Conservation (phyloP, 768 basidiomycete genomes). For the Tulasnella sp. region DNA sequence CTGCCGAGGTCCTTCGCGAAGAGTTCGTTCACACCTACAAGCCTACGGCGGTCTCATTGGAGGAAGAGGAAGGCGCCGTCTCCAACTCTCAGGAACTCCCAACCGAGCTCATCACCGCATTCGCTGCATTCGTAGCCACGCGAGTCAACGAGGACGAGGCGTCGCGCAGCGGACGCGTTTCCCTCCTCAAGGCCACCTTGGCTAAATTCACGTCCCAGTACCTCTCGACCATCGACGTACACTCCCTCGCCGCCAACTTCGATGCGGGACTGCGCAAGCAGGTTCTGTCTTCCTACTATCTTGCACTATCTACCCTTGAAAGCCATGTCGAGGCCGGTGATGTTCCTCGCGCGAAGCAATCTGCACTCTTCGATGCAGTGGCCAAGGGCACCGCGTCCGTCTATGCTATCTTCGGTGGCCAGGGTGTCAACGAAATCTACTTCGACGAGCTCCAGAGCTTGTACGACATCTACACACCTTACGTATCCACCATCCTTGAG, state of each 20-base stretch:
- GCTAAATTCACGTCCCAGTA: slow-evolving; percentile 67
- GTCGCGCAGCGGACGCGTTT: slow-evolving; percentile 29
- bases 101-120: slow-evolving; percentile 70
- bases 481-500: slow-evolving; percentile 60
- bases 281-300: slow-evolving; percentile 70
- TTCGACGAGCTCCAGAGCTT: slow-evolving; percentile 90
- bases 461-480: slow-evolving; percentile 84
- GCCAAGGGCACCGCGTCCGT: slow-evolving; percentile 54
- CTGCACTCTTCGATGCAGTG: slow-evolving; percentile 59
- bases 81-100: slow-evolving; percentile 24
- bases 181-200: slow-evolving; percentile 63
- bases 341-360: slow-evolving; percentile 49
- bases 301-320: slow-evolving; percentile 60
- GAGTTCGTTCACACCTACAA: slow-evolving; percentile 56
- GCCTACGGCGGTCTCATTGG: slow-evolving; percentile 29
- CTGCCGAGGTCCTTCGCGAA: slow-evolving; percentile 82
- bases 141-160: slow-evolving; percentile 33
- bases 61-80: slow-evolving; percentile 43
- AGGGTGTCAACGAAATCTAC: slow-evolving; percentile 97
- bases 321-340: slow-evolving; percentile 37
- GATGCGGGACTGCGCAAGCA: slow-evolving; percentile 64
- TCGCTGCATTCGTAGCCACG: slow-evolving; percentile 64
- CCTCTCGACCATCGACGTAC: slow-evolving; percentile 59
- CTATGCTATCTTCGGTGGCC: slow-evolving; percentile 93
- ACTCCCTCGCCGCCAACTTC: slow-evolving; percentile 64